Base-by-base conservation (phyloP, 108 stramenopile genomes). In the Licmophora abbreviata region DNA sequence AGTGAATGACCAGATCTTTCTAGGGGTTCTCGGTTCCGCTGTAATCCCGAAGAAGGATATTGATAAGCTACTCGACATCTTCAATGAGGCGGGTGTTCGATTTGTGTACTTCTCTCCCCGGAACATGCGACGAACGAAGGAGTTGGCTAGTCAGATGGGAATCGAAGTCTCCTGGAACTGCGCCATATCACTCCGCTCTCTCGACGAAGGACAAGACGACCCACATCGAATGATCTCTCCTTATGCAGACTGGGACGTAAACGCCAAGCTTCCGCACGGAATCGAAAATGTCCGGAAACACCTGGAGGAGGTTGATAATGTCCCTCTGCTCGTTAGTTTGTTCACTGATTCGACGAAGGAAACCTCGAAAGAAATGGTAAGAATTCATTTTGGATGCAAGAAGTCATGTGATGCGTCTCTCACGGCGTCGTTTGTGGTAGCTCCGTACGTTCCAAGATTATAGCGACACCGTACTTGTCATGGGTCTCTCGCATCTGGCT, bases 231-330 rank as follows among this genome's bases (percentile, higher is more conserved):
- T 95, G 90, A 77, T 76, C 30, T 86, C 83, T 1, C 70, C 73
- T 27, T 97, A 97, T 52, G 96, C 96, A 2, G 96, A 97, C 56
- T 97, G 96, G 96, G 93, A 95, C 63, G 92, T 97, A 2, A 94
- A 94, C 53, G 95, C 95, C 12, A 78, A 86, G 58, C 64, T 97
- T 24, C 96, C 96, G 2, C 96, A 97, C 61, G 96, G 92, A 27
- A 52, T 92, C 21, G 87, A 95, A 2, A 90, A 86, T 47, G 88
- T 96, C 6, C 73, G 75, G 36, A 68, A 64, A 11, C 88, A 88
- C 56, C 56, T 89, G 34, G 55, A 86, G 33, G 88, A 88, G 29
- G 95, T 97, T 4, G 97, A 97, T 68, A 96, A 97, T 57, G 97
- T 96, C 6, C 97, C 97, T 9, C 73, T 97, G 28, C 68, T 97